Percentiles rank a stretch among this genome's conserved stretches.
Conservation (phyloP, 495 filamentous ascomycete genomes). For the Annulohypoxylon moriforme region DNA sequence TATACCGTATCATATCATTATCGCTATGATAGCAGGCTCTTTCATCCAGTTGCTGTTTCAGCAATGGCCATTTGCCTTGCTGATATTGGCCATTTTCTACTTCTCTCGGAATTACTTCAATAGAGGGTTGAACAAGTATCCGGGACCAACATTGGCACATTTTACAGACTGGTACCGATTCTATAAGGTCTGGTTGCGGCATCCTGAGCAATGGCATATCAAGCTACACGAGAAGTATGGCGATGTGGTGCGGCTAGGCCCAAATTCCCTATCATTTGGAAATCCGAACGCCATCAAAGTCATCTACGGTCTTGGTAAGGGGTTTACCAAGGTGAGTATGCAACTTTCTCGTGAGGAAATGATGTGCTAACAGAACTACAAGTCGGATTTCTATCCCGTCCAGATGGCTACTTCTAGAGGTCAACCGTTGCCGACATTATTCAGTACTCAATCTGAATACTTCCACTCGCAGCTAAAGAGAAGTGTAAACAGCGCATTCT, state of each 20-base stretch:
- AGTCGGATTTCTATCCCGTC: slow-evolving; percentile 48
- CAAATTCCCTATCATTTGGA: slow-evolving; percentile 49
- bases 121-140: slow-evolving; percentile 45
- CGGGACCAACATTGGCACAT: slow-evolving; percentile 47
- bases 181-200: slow-evolving; percentile 44
- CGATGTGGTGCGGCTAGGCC: slow-evolving; percentile 52
- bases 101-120: slow-evolving; percentile 27
- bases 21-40: slow-evolving; percentile 18
- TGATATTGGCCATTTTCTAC: slow-evolving; percentile 12
- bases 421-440: slow-evolving; percentile 42
- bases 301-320: slow-evolving; percentile 40
- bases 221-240: slow-evolving; percentile 54
- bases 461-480: slow-evolving; percentile 45
- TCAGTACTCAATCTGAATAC: slow-evolving; percentile 46
- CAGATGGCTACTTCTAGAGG: slow-evolving; percentile 44
- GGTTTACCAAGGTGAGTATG: slow-evolving; percentile 39
- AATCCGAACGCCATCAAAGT: slow-evolving; percentile 39
- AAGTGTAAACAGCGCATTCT: slow-evolving; percentile 60
- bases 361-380: slow-evolving; percentile 1
- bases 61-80: slow-evolving; percentile 20
- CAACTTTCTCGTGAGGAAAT: too few relatives aligned
- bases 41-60: slow-evolving; percentile 16
- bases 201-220: slow-evolving; percentile 42
- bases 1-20: background rate
- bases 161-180: slow-evolving; percentile 49